Percentiles rank a stretch among this genome's conserved stretches.
phyloP scores from a whole-genome alignment of 306 rosid genomes.

The Sechiopsis laciniata region DNA sequence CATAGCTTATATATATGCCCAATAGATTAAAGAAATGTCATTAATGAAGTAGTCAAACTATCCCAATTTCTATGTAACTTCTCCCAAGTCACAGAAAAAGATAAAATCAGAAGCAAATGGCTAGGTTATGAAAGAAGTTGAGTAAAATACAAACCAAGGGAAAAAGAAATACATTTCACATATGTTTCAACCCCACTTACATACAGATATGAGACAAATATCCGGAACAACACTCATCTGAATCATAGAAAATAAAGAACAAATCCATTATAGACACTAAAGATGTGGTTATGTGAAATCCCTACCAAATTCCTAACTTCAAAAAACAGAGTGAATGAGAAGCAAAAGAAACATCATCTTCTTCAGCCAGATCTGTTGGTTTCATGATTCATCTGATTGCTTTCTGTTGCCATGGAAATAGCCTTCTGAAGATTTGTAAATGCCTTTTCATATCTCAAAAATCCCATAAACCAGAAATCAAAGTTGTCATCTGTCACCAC shows the following conservation, averaged over 20 bases:
- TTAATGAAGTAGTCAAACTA: no score
- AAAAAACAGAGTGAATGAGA: background rate
- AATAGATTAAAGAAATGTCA: no score
- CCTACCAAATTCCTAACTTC: slow-evolving; percentile 1
- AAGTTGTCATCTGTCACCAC: slow-evolving; percentile 56
- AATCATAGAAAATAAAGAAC: background rate
- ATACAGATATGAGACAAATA: no score
- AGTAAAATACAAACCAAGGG: no score
- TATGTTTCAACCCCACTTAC: no score
- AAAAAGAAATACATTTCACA: no score
- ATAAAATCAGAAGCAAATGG: no score
- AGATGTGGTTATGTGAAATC: background rate
- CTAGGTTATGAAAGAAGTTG: no score
- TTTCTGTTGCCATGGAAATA: slow-evolving; percentile 34
- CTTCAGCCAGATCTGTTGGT: background rate
- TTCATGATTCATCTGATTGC: no score
- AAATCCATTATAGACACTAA: background rate
- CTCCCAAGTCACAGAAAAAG: no score
- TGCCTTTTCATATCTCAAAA: slow-evolving; percentile 65
- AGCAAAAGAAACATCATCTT: background rate
- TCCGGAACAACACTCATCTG: background rate
- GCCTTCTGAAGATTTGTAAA: slow-evolving; percentile 55
- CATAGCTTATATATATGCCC: no score
- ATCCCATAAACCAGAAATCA: slow-evolving; percentile 89
- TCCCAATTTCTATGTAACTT: no score